These are phyloP conservation scores for Herpotrichia juniperi DNA, from an alignment of 2,329 filamentous ascomycete species.

Conservation along the genomic window DNA sequence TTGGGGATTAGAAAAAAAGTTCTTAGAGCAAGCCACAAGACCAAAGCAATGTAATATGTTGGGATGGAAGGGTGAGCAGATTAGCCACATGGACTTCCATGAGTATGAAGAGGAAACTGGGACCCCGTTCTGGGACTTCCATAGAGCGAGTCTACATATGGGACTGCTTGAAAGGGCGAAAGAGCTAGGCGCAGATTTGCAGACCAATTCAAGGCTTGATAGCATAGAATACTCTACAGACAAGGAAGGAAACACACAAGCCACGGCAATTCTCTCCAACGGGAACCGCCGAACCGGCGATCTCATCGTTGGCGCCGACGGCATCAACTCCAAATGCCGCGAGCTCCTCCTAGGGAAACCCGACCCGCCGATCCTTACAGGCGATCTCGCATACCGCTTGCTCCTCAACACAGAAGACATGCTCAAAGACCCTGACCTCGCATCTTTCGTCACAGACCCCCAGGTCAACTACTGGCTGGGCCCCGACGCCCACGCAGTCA, in stretches of 20 bases:
- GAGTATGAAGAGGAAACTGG: constrained; percentile 44
- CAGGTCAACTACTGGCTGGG: constrained; percentile 61
- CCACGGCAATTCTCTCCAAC: constrained; percentile 49
- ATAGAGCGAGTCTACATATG: constrained; percentile 59
- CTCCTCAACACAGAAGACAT: constrained; percentile 54
- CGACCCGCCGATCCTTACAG: constrained; percentile 57
- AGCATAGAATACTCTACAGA: constrained; percentile 40
- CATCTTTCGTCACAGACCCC: constrained; percentile 52
- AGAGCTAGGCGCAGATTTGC: constrained; percentile 56
- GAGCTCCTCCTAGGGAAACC: constrained; percentile 52
- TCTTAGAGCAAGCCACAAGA: constrained; percentile 52
- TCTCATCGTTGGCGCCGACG: constrained; percentile 56
- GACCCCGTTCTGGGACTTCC: constrained; percentile 61
- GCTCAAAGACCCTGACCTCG: constrained; percentile 54
- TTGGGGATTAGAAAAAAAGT: constrained; percentile 54
- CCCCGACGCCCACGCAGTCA: constrained; percentile 59
- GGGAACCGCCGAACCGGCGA: constrained; percentile 49
- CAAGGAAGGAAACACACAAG: constrained; percentile 21
- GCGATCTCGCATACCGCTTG: constrained; percentile 59
- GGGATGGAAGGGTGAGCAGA: constrained; percentile 59
- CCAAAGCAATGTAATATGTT: constrained; percentile 55
- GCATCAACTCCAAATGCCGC: constrained; percentile 53
- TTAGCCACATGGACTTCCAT: constrained; percentile 57
- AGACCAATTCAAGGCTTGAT: constrained; percentile 52
- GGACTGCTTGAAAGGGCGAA: constrained; percentile 55